Base-by-base conservation (phyloP, 2,329 filamentous ascomycete species). In the Trichoderma sp. region DNA sequence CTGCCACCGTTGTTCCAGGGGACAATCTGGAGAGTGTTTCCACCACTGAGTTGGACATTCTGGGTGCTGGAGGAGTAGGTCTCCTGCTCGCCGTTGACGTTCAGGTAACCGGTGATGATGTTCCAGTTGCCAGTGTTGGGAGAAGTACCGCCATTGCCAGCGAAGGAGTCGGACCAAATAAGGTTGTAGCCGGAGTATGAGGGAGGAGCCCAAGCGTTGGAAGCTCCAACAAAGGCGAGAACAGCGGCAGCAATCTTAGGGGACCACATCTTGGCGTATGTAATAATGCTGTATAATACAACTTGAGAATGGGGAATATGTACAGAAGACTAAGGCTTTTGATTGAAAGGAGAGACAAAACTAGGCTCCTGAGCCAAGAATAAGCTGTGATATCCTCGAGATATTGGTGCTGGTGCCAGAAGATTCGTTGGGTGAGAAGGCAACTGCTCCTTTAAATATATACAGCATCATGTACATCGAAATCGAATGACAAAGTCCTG, bases 81-180 rank as follows among this genome's bases (percentile, higher is more conserved):
- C 74, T 88, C 79, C 18, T 83, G 72, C 73, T 88, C 85, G 72
- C 83, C 80, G 80, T 88, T 88, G 75, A 80, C 81, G 71, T 80
- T 77, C 64, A 83, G 77, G 63, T 81, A 79, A 24, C 74, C 74
- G 54, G 73, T 71, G 69, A 82, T 79, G 65, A 81, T 75, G 70
- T 82, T 78, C 84, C 84, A 86, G 59, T 76, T 76, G 60, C 30
- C 71, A 5, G 70, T 61, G 74, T 79, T 75, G 5, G 83, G 80
- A 0, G 74, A 68, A 1, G 74, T 69, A 51, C 81, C 80, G 21
- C 75, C 71, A 1, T 61, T 37, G 7, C 84, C 84, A 2, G 66
- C 49, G 67, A 86, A 86, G 28, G 71, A 73, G 28, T 85, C 83
- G 5, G 80, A 75, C 82, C 82, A 86, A 49, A 82, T 56, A 7